Percentiles rank a stretch among this genome's conserved stretches.
phyloP scores from a whole-genome alignment of 192 early-diverging fungal genomes.

The Podila clonocystis region DNA sequence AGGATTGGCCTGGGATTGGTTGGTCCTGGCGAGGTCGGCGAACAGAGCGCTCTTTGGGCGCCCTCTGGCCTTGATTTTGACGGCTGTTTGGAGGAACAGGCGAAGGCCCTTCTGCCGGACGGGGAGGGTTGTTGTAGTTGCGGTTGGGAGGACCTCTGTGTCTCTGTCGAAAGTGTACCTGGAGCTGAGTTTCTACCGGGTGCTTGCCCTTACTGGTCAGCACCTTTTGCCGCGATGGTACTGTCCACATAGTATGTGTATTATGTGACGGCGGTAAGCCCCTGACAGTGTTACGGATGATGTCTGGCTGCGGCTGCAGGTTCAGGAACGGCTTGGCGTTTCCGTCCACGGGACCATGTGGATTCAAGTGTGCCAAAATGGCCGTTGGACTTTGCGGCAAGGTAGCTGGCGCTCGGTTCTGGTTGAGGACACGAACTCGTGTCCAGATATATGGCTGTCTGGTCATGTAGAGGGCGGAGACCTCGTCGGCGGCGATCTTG shows the following conservation, averaged over 20 bases:
- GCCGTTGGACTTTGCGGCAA: constrained; percentile 16
- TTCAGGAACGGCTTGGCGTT: constrained; percentile 2
- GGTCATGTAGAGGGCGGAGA: constrained; percentile 10
- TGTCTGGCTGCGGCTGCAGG: constrained; percentile 20
- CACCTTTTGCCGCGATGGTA: neutral
- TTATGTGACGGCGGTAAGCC: neutral
- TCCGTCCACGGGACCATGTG: neutral
- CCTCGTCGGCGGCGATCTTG: constrained; percentile 13
- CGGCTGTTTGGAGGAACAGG: neutral
- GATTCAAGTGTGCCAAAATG: constrained; percentile 11
- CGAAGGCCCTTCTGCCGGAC: neutral
- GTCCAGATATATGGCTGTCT: constrained; percentile 43
- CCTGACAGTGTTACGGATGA: constrained; percentile 16
- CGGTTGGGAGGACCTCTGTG: neutral
- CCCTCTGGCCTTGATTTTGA: neutral
- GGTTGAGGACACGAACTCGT: constrained; percentile 9
- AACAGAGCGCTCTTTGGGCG: too few species aligned
- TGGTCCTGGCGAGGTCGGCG: too few species aligned
- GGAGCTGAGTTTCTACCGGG: neutral
- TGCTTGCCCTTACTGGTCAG: neutral
- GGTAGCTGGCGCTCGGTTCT: neutral
- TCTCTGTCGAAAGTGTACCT: neutral
- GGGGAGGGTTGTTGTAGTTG: neutral
- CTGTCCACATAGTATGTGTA: neutral
- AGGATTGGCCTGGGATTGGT: too few species aligned